Conservation (phyloP, 805 yeast species). For the Saturnispora zaruensis region DNA sequence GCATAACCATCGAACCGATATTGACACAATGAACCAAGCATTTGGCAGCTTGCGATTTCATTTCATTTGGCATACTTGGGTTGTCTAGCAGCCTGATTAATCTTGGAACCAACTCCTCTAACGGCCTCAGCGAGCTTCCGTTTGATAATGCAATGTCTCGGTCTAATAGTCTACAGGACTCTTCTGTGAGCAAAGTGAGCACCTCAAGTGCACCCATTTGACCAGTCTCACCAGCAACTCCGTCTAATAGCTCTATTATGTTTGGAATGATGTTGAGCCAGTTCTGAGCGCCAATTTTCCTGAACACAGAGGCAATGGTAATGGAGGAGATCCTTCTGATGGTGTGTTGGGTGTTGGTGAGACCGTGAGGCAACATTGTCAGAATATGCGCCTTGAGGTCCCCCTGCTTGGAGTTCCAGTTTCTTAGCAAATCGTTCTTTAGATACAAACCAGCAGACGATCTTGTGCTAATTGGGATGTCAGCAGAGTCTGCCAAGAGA, state of each 20-base stretch:
- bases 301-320: conserved; percentile 75
- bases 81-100: conserved; percentile 45
- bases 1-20: conserved; percentile 55
- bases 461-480: conserved; percentile 47
- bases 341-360: conserved; percentile 45
- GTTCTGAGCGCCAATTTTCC: conserved; percentile 50
- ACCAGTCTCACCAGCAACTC: conserved; percentile 35
- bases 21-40: conserved; percentile 74
- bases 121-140: conserved; percentile 32
- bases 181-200: conserved; percentile 83
- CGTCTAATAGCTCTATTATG: conserved; percentile 51
- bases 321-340: conserved; percentile 86
- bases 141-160: conserved; percentile 53
- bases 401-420: conserved; percentile 24
- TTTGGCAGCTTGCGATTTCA: conserved; percentile 52
- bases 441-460: conserved; percentile 85
- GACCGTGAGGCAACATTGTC: conserved; percentile 35
- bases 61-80: conserved; percentile 41
- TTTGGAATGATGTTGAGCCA: conserved; percentile 76
- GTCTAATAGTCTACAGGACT: conserved; percentile 59
- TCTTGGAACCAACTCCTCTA: conserved; percentile 56
- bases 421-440: conserved; percentile 60
- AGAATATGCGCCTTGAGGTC: conserved; percentile 29
- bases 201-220: conserved; percentile 79
- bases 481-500: conserved; percentile 42